Base-by-base conservation (phyloP, 345 rosid species). In the Arabidopsis arenosa region DNA sequence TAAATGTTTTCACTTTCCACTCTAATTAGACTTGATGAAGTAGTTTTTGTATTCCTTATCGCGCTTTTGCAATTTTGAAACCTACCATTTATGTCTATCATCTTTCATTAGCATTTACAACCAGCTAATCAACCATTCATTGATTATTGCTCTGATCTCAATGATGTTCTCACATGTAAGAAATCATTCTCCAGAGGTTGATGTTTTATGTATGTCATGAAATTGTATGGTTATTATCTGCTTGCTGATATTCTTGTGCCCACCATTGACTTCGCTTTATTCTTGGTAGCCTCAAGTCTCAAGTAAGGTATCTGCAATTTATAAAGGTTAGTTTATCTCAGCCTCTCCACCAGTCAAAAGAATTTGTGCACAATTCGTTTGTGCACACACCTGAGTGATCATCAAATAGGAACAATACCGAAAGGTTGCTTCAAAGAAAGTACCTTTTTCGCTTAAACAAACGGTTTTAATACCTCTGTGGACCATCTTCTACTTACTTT, bases 361-460 rank as follows among this genome's bases (percentile, higher is more conserved):
- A 33, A 66, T 7, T 57, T 65, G 68, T 72, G 51, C 63, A 57
- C n/a, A 71, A 65, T 48, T 71, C 39, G 57, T 58, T 48, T 66
- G 15, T 43, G 55, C 56, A 48, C 51, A 33, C 28, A 52, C 37
- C 14, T 70, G 14, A 36, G 47, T 69, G 40, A 80, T 78, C 74
- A 75, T 63, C 82, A 37, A 58, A 76, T 13, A 23, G 56, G 80
- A 72, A 70, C 76, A 21, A 73, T 66, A 75, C 83, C 86, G 70
- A 82, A 85, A 84, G 82, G 72, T 49, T 76, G n/a, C 55, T 67
- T 73, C 64, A 9, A 41, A 57, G 63, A 78, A 47, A 55, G 53
- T 79, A 65, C 66, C 72, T 70, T 79, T 74, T 52, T 62, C 61
- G 28, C 7, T 59, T 66, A 56, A 79, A 60, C 58, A 30, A 63